These are phyloP conservation scores for Ascochyta rabiei DNA, from an alignment of 2,329 filamentous ascomycete genomes.

Conservation along the genomic window DNA sequence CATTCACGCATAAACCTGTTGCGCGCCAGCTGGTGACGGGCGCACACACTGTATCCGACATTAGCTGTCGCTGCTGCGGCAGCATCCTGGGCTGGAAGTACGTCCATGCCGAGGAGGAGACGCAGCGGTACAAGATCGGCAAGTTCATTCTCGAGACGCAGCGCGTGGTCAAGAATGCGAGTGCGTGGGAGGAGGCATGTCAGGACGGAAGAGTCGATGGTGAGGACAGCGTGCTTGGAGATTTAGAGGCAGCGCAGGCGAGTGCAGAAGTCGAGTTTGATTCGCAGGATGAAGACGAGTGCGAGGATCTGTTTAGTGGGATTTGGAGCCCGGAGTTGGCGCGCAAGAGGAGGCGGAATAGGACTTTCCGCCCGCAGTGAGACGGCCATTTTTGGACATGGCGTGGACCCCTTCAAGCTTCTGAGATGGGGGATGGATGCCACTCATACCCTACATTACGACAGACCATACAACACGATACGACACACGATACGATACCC, in stretches of 20 bases:
- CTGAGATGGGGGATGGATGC: neutral
- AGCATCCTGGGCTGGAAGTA: slow-evolving; percentile 69
- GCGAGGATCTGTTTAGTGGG: slow-evolving; percentile 68
- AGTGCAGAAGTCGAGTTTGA: slow-evolving; percentile 61
- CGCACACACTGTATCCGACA: slow-evolving; percentile 66
- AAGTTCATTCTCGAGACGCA: slow-evolving; percentile 70
- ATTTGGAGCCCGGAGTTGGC: slow-evolving; percentile 65
- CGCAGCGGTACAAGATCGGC: slow-evolving; percentile 69
- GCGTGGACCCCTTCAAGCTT: too few species aligned
- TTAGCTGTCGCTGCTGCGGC: slow-evolving; percentile 63
- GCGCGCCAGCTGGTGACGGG: slow-evolving; percentile 67
- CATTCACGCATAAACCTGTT: slow-evolving; percentile 61
- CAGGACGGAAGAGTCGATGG: slow-evolving; percentile 12
- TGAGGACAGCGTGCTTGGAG: slow-evolving; percentile 22
- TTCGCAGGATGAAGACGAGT: slow-evolving; percentile 70
- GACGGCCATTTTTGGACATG: too few species aligned
- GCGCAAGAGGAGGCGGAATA: slow-evolving; percentile 40
- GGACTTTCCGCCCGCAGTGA: slow-evolving; percentile 2
- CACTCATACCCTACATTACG: neutral
- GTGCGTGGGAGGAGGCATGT: slow-evolving; percentile 58
- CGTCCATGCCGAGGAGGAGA: slow-evolving; percentile 65
- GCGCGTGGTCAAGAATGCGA: slow-evolving; percentile 54
- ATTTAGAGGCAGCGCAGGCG: slow-evolving; percentile 19
- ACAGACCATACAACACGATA: neutral
- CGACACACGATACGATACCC: slow-evolving; percentile 7